Base-by-base conservation (phyloP, 805 yeast genomes). In the Priceomyces carsonii region DNA sequence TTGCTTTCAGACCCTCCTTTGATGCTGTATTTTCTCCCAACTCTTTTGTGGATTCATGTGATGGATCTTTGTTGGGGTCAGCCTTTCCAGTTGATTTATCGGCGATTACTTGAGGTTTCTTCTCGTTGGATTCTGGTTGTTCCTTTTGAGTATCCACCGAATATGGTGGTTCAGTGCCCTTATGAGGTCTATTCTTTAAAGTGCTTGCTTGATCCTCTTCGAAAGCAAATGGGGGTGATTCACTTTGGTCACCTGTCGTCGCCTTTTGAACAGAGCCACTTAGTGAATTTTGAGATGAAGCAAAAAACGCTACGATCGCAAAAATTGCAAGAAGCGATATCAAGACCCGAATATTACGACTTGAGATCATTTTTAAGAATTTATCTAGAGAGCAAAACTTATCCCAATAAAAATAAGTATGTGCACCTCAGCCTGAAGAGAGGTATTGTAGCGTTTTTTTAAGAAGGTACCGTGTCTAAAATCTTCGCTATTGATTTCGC, bases 301-400 rank as follows among this genome's bases (percentile, higher is more conserved):
- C 67, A 34, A 80, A 61, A 45, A 79, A 67, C 24, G 73, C 59
- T 15, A 79, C 63, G 35, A 81, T 55, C 47, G 71, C 66, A 32
- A 80, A 56, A 19, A 79, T 56, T 16, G 75, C 74, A 27, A 78
- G 46, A 2, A 80, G 73, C 8, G 75, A 75, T 8, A 77, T 53
- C 10, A 75, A 44, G 41, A 75, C 69, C 40, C 85, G 77, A 47
- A 73, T 61, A 55, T 75, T 76, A 51, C 78, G 66, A 39, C 67
- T 59, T 45, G 69, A 54, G 47, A 66, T 42, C 67, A 66, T 58
- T 4, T 27, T 29, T 13, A 25, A 25, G 26, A 23, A n/a, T n/a
- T n/a, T n/a, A n/a, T n/a, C n/a, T n/a, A n/a, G n/a, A n/a, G n/a
- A n/a, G n/a, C n/a, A n/a, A n/a, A n/a, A n/a, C n/a, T n/a, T n/a